phyloP scores from a whole-genome alignment of 139 green algal species.

The Micromonas pusilla region DNA sequence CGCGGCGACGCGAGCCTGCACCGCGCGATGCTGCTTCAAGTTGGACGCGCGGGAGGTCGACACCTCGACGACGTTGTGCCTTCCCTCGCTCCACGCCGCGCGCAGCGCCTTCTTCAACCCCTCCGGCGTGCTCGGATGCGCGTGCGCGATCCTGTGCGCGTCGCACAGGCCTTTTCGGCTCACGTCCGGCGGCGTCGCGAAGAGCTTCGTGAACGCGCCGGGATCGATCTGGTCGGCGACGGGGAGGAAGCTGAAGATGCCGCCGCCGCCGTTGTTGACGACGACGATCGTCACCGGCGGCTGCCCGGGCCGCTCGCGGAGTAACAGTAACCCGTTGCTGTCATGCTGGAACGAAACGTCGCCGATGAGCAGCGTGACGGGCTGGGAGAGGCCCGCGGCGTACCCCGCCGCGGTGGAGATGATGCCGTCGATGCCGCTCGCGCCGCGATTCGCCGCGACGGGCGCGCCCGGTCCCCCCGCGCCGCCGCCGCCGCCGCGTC shows the following conservation, averaged over 20 bases:
- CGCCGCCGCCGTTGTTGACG: constrained; percentile 91
- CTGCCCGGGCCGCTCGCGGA: constrained; percentile 51
- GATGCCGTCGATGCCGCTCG: constrained; percentile 94
- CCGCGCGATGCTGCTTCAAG: constrained; percentile 53
- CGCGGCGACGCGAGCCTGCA: background rate
- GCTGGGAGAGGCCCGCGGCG: constrained; percentile 66
- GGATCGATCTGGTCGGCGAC: constrained; percentile 60
- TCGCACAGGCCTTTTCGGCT: constrained; percentile 35
- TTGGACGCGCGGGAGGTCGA: constrained; percentile 57
- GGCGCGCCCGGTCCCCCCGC: constrained; percentile 14
- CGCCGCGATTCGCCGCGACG: constrained; percentile 82
- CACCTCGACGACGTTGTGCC: constrained; percentile 83
- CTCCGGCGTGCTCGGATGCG: constrained; percentile 19
- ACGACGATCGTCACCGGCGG: constrained; percentile 86
- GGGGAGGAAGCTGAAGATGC: constrained; percentile 95
- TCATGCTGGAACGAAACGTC: constrained; percentile 98
- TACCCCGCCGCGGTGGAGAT: constrained; percentile 81
- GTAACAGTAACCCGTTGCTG: constrained; percentile 84
- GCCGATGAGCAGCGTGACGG: constrained; percentile 81
- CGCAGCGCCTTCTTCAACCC: constrained; percentile 62
- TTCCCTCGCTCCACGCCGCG: constrained; percentile 63
- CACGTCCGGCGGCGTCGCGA: constrained; percentile 70
- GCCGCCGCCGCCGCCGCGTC: too few relatives aligned
- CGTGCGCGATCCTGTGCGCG: constrained; percentile 34
- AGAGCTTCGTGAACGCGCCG: constrained; percentile 72